Evolutionary conservation across 768 basidiomycete species (phyloP), one percentile per base, ranked within the genome.

Genomic region (Lactarius tabidus): DNA sequence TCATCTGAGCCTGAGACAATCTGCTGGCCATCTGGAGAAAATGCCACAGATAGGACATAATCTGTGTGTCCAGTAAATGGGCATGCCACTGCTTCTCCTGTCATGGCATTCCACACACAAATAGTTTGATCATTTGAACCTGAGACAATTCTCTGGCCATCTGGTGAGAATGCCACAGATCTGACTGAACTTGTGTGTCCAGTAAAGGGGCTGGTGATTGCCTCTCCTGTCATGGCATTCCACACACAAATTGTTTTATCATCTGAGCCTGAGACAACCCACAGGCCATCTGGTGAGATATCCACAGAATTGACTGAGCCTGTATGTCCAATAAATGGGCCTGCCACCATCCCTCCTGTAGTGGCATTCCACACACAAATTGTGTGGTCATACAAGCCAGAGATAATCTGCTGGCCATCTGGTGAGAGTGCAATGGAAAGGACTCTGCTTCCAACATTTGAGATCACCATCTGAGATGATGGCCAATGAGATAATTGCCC

Each of bases 401-500:
- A n/a, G n/a, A n/a, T n/a, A n/a, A n/a, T n/a, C n/a, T n/a, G n/a
- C n/a, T n/a, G n/a, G n/a, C n/a, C n/a, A n/a, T n/a, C n/a, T 15
- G 36, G 51, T 20, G 69, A 68, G 60, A 57, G 6, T 2, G 67
- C 67, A 6, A 64, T 20, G 18, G 33, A 55, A 6, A 0, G 0
- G 15, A 23, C 58, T 1, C 9, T 1, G 15, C 5, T 6, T 15
- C 29, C 33, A 39, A 29, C n/a, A 15, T 26, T 17, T 29, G 29
- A 18, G 36, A 48, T 52, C 26, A 20, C 28, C 20, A 45, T 4
- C 29, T 48, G 29, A 0, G n/a, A n/a, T 17, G 48, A 4, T 23
- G 43, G 59, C 43, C 59, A 60, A 45, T 45, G 20, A 20, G 41
- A 35, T 1, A 48, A 48, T 14, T 12, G n/a, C 23, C 45, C 45